Evolutionary conservation across 2,329 filamentous ascomycete species (phyloP).

Genomic region (Aspergillus niger): DNA sequence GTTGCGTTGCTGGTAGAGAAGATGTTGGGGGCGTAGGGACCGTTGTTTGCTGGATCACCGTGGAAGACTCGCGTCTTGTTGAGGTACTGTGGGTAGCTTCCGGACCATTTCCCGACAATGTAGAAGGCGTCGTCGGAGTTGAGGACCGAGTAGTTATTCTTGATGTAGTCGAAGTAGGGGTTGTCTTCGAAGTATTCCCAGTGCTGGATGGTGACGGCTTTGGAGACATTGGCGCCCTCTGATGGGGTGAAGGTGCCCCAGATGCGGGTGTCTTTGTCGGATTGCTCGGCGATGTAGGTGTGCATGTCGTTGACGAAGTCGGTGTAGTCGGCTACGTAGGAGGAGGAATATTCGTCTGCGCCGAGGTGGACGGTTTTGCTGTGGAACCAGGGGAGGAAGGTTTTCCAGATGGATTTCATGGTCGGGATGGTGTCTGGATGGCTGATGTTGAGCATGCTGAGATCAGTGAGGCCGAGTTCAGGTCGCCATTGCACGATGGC

Average conservation of each 20-base stretch:
- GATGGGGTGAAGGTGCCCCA: conserved; percentile 57
- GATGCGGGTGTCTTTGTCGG: conserved; percentile 51
- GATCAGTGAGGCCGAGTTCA: conserved; percentile 51
- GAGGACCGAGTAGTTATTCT: conserved; percentile 53
- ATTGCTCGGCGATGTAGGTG: conserved; percentile 45
- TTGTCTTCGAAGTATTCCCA: conserved; percentile 57
- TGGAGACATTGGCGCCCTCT: conserved; percentile 44
- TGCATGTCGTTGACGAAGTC: conserved; percentile 48
- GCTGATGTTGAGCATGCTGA: conserved; percentile 56
- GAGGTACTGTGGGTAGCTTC: conserved; percentile 46
- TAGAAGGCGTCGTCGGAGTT: conserved; percentile 58
- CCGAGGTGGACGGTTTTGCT: conserved; percentile 58
- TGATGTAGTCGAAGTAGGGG: conserved; percentile 51
- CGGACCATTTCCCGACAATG: conserved; percentile 52
- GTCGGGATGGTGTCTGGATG: conserved; percentile 55
- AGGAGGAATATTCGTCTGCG: conserved; percentile 56
- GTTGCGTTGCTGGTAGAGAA: conserved; percentile 51
- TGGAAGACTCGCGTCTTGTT: conserved; percentile 48
- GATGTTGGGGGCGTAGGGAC: conserved; percentile 49
- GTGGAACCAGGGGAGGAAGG: conserved; percentile 58
- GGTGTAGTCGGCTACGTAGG: conserved; percentile 52
- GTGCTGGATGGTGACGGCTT: conserved; percentile 54
- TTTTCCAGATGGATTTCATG: conserved; percentile 42
- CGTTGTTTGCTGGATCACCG: conserved; percentile 41
- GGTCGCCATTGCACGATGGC: conserved; percentile 60